Base-by-base conservation (phyloP, 192 early-diverging fungal genomes). In the Linnemannia hyalina region DNA sequence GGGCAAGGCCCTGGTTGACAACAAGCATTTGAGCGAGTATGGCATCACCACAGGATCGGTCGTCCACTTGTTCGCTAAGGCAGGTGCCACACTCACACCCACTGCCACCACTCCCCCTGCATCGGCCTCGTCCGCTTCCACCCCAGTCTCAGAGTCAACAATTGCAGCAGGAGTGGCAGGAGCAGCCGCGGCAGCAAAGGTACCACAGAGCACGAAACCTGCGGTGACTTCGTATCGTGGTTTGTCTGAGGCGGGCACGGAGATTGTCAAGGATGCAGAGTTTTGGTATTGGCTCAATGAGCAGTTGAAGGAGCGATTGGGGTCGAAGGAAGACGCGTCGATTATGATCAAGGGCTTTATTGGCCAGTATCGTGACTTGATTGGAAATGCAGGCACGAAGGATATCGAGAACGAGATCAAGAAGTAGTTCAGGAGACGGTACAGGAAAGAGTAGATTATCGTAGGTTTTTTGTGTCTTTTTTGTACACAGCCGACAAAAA, bases 1-100 rank as follows among this genome's bases (percentile, higher is more conserved):
- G 68, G 93, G 93, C 32, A 94, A 94, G 74, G 89, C 90, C 4
- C 82, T 94, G 54, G 44, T 85, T 7, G 93, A 94, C 78, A 89
- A 75, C 63, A 92, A 92, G 70, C 75, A 79, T n/a, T 73, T 94
- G 70, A 74, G 57, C 6, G 92, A 94, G 35, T 92, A 92, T 70
- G 81, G 79, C 11, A 65, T 94, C 29, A 76, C 70, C 7, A 54
- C 89, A 22, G 92, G 82, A 44, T 88, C 88, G 4, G 77, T 83
- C 15, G 74, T 93, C 6, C 91, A 92, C 80, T 80, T 93, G 54
- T 90, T 93, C 75, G 55, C 90, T 49, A 91, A 89, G 63, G 78
- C 89, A 6, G 88, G 88, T 32, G 73, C 81, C 23, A 44, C 60
- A 3, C 52, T 40, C 16, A 57, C 73, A 15, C 32, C 69, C 13